Conservation (phyloP, 805 yeast species). For the Candida coquimbonensis region DNA sequence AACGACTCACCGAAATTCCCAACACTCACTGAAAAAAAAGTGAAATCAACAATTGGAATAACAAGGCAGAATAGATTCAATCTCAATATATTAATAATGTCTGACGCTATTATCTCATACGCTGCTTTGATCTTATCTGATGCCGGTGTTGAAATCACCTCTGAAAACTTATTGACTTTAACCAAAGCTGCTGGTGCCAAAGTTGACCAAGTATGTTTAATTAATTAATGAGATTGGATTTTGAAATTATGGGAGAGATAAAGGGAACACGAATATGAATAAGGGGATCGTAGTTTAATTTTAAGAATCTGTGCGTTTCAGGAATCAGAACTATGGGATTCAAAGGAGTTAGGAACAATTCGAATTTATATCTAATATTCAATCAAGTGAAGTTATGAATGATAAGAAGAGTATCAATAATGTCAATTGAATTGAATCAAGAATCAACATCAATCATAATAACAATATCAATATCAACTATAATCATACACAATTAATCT, state of each 20-base stretch:
- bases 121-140: slow-evolving; percentile 98
- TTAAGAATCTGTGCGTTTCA: no score
- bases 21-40: neutral
- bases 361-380: no score
- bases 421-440: no score
- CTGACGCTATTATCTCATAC: slow-evolving; percentile 93
- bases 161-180: slow-evolving; percentile 71
- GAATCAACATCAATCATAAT: no score
- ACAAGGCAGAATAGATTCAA: neutral
- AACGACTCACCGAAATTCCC: no score
- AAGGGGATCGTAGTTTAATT: no score
- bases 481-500: no score
- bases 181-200: slow-evolving; percentile 72
- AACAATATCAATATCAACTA: no score
- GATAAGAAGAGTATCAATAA: no score
- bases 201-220: slow-evolving; percentile 43
- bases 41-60: neutral
- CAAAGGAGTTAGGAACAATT: no score
- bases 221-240: neutral
- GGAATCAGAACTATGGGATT: no score
- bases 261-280: neutral
- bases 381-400: no score
- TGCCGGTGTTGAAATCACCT: slow-evolving; percentile 88
- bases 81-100: slow-evolving; percentile 40
- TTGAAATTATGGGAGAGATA: neutral